Evolutionary conservation across 2,329 filamentous ascomycete species (phyloP), one percentile per base, ranked within the genome.

Genomic region (Monosporascus sp.): DNA sequence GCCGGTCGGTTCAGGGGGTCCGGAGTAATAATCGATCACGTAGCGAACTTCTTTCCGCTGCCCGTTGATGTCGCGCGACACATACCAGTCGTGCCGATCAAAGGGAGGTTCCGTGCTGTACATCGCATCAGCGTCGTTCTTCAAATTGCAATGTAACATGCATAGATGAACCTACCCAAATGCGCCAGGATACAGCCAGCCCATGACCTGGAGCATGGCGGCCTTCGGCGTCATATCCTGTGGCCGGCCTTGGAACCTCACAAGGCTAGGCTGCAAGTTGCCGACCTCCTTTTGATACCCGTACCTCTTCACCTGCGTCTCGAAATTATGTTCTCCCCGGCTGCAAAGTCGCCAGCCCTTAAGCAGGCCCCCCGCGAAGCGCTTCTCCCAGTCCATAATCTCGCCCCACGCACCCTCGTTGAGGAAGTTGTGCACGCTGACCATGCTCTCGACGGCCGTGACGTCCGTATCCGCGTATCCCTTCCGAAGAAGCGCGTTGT

Each of bases 371-470:
- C 80, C 79, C 20, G 82, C 78, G 67, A 97, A 99, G 50, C 92
- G 83, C 52, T 85, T 81, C 76, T 99, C 94, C 93, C 93, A 97
- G 43, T 88, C 88, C 59, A 94, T 81, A 65, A 99, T 96, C 77
- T 99, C 94, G 18, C 83, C 81, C 94, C 94, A 99, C 7, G 94
- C 94, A 58, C 94, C 94, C 70, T 99, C 94, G 69, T 99, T 99
- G 54, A 99, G 72, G 65, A 97, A 97, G 72, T 99, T 99, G 77
- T 99, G 94, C 11, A 97, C 90, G 0, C 90, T 88, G 6, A 99
- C 94, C 94, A 99, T 99, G 65, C 87, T 86, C 72, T 97, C 92
- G 15, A 99, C 92, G 3, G 92, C 91, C 20, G 93, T 94, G 51
- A 90, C 83, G 52, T 96, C 92, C 0, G 94, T 97, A 68, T 97